Conservation (phyloP, 371 early-diverging fungal genomes). For the Actinomucor elegans region DNA sequence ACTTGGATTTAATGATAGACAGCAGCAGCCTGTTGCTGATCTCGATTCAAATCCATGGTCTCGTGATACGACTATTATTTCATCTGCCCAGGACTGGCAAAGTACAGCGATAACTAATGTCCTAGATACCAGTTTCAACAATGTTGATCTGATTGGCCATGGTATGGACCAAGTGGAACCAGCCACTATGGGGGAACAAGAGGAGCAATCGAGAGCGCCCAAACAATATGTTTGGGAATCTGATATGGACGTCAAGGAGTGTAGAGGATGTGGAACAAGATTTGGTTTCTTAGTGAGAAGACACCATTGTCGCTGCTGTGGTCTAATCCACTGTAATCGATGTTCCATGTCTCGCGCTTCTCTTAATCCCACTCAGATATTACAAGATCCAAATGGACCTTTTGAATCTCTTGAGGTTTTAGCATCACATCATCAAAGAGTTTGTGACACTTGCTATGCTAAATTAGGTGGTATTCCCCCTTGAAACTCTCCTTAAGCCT, state of each 20-base stretch:
- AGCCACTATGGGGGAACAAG: background rate
- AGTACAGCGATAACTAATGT: slow-evolving; percentile 7
- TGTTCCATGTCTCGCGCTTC: slow-evolving; percentile 65
- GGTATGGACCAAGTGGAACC: slow-evolving; percentile 12
- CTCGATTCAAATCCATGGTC: slow-evolving; percentile 51
- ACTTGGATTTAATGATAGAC: slow-evolving; percentile 28
- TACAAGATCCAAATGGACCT: slow-evolving; percentile 49
- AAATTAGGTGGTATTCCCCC: slow-evolving; percentile 22
- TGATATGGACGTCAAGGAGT: slow-evolving; percentile 63
- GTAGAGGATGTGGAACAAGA: slow-evolving; percentile 64
- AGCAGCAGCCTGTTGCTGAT: slow-evolving; percentile 4
- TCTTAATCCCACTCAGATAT: slow-evolving; percentile 48
- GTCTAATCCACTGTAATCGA: slow-evolving; percentile 74
- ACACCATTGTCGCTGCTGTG: slow-evolving; percentile 91
- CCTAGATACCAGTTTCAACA: slow-evolving; percentile 24
- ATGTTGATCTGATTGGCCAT: slow-evolving; percentile 33
- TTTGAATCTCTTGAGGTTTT: slow-evolving; percentile 31
- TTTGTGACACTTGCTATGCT: slow-evolving; percentile 57
- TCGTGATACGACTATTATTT: slow-evolving; percentile 12
- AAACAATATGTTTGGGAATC: slow-evolving; percentile 67
- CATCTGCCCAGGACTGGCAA: slow-evolving; percentile 10
- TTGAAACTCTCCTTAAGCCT: background rate
- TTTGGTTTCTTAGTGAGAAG: slow-evolving; percentile 70
- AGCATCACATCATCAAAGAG: slow-evolving; percentile 54
- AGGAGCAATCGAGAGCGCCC: slow-evolving; percentile 4